Percentiles rank a stretch among this genome's conserved stretches.
These are phyloP conservation scores for Sanghuangporus weigelae DNA, from an alignment of 1,284 basidiomycete species.

Conservation along the genomic window DNA sequence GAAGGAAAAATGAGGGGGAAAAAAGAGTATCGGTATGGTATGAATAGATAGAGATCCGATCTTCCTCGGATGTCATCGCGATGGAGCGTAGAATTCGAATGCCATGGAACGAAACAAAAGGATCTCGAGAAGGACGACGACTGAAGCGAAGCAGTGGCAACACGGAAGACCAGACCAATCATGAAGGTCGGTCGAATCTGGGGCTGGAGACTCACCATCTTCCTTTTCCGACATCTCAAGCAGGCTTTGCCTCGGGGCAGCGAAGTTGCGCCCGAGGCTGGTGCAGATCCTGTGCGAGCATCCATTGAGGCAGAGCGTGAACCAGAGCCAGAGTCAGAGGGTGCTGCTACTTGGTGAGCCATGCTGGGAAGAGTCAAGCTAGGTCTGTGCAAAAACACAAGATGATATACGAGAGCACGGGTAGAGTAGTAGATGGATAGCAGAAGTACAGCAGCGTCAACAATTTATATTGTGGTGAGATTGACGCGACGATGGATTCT, in stretches of 20 bases:
- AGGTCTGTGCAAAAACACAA: not conserved
- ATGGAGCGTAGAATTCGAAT: conserved; percentile 20
- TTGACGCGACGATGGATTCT: not conserved
- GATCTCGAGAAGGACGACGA: conserved; percentile 9
- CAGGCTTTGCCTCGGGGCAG: conserved; percentile 52
- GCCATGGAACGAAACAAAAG: not conserved
- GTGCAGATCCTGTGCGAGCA: not conserved
- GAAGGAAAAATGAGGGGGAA: not conserved
- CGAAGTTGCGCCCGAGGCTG: not conserved
- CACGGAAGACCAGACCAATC: too few relatives aligned
- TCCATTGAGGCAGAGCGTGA: not conserved
- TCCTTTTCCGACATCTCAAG: conserved; percentile 49
- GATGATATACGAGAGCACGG: not conserved
- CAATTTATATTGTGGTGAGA: not conserved
- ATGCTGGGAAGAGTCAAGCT: not conserved
- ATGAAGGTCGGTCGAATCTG: too few relatives aligned
- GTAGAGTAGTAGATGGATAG: not conserved
- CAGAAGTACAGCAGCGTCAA: not conserved
- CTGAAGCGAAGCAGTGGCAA: not conserved
- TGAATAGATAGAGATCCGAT: conserved; percentile 1
- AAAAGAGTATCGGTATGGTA: too few relatives aligned
- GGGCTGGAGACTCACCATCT: conserved; percentile 13
- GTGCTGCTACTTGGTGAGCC: not conserved
- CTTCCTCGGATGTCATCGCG: conserved; percentile 17
- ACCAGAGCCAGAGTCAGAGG: not conserved